Base-by-base conservation (phyloP, 495 filamentous ascomycete species). In the Daldinia vernicosa region DNA sequence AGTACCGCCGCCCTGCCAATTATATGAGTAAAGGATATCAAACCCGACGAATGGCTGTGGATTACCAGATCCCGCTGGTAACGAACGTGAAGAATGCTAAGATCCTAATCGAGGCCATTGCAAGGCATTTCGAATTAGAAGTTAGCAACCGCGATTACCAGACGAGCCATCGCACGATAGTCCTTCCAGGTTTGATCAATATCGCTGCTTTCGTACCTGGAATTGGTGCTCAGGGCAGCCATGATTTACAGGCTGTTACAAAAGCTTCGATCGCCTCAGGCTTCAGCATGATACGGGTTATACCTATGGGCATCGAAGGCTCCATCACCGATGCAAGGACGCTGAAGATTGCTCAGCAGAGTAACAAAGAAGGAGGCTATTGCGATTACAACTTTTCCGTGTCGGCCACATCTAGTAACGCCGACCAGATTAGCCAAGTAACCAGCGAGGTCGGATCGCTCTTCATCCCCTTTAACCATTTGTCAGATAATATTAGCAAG, bases 31-130 rank as follows among this genome's bases (percentile, higher is more conserved):
- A 92, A 80, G 95, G 95, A 59, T 99, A 99, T 79, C 89, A 89
- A 69, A 98, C 95, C 33, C 88, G 95, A 76, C 90, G 95, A 72
- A 97, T 99, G 95, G 95, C 95, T 28, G 95, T 99, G 22, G 95
- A 99, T 80, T 99, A 98, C 81, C 95, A 98, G 80, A 97, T 95
- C 43, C 95, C 95, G 40, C 81, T 99, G 71, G 94, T 99, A 30
- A 99, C 95, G 53, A 99, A 99, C 75, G 95, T 99, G 75, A 99
- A 99, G 86, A 99, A 98, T 74, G 95, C 95, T 43, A 99, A 99
- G 85, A 91, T 99, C 60, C 79, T 99, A 50, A 91, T 99, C 70
- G 95, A 99, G 79, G 95, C 95, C 15, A 91, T 99, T 69, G 89
- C 94, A 60, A 88, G 95, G 40, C 89, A 96, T 76, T 97, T 91